Base-by-base conservation (phyloP, 805 yeast genomes). In the Hanseniaspora thailandica region DNA sequence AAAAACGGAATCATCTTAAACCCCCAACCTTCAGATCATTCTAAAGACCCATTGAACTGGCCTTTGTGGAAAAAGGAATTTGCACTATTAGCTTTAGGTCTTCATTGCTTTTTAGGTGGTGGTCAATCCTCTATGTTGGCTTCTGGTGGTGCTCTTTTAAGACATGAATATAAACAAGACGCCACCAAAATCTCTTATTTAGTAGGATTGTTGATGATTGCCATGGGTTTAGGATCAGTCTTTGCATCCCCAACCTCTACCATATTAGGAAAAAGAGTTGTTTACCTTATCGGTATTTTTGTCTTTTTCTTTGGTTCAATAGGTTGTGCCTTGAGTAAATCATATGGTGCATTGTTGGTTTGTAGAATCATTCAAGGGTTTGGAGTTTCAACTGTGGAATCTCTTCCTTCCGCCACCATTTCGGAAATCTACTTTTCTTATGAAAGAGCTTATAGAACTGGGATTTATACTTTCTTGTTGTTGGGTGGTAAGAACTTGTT, bases 31-130 rank as follows among this genome's bases (percentile, higher is more conserved):
- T 77, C 76, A 36, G 76, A 78, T 58, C 69, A 75, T 57, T 81
- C 82, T 4, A 78, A 80, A 59, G 85, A 80, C 57, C 85, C 85
- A 2, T 67, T 80, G 39, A 80, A 80, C 59, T 78, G 84, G 85
- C 82, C 84, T 1, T 59, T 71, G 7, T 76, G 81, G 78, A 69
- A 76, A 39, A 67, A 82, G 28, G 84, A 79, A 56, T 55, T 76
- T 45, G 76, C 82, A 7, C 64, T 79, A 39, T 57, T 71, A 10
- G 74, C 73, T 17, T 71, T 79, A 33, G 82, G 83, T 5, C 71
- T 76, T 58, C 81, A 76, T 56, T 75, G 78, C 12, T 76, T 79
- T 58, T 65, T 79, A 10, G 78, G 80, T 4, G 84, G 84, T 30
- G 84, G 84, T 31, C 80, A 76, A 63, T 73, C 81, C 3, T 78